These are phyloP conservation scores for Fraxinus cuspidata DNA, from an alignment of 257 asterid species.

Conservation along the genomic window DNA sequence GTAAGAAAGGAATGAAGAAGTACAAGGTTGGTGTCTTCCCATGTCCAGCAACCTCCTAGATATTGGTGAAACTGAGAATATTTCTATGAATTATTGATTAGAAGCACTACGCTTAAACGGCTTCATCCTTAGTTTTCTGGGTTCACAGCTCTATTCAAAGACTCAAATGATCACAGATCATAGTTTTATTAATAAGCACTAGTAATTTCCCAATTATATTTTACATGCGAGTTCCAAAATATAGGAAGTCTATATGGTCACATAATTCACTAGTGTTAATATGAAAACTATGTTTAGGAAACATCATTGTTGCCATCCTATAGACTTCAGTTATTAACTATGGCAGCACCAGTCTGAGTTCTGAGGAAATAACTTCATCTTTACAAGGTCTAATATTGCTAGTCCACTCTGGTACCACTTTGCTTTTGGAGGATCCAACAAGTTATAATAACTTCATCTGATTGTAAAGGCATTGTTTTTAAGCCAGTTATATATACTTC, in stretches of 20 bases:
- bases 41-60: constrained; percentile 9
- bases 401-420: constrained; percentile 5
- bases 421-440: constrained; percentile 1
- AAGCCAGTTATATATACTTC: neutral
- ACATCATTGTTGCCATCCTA: constrained; percentile 4
- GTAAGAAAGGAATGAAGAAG: constrained; percentile 59
- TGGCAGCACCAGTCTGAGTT: constrained; percentile 9
- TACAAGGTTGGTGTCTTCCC: constrained; percentile 63
- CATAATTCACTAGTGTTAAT: constrained; percentile 1
- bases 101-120: constrained; percentile 18
- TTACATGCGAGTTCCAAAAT: constrained; percentile 16
- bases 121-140: constrained; percentile 7
- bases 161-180: constrained; percentile 14
- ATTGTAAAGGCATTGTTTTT: constrained; percentile 1
- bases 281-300: constrained; percentile 4
- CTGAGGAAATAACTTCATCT: constrained; percentile 7
- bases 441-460: neutral
- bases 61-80: constrained; percentile 12
- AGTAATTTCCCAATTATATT: constrained; percentile 4
- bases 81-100: constrained; percentile 14
- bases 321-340: constrained; percentile 14
- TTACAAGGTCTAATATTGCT: constrained; percentile 20
- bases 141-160: constrained; percentile 15
- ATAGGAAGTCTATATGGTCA: neutral
- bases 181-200: constrained; percentile 5